phyloP scores from a whole-genome alignment of 192 early-diverging fungal species.

The Coemansia sp. region DNA sequence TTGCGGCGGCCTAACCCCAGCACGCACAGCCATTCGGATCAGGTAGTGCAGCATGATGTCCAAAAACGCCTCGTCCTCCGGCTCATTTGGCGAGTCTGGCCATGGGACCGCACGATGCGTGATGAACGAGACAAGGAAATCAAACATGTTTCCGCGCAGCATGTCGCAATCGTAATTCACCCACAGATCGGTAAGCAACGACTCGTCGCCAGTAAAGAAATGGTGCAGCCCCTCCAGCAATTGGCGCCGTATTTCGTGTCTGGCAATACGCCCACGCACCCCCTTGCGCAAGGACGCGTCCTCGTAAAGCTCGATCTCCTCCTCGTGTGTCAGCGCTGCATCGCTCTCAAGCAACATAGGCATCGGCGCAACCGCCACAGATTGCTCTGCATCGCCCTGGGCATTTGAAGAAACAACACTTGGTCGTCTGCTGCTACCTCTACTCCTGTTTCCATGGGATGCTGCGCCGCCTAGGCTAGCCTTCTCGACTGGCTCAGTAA shows the following conservation, averaged over 20 bases:
- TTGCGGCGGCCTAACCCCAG: conserved; percentile 32
- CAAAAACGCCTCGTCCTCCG: conserved; percentile 43
- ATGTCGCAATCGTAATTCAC: conserved; percentile 92
- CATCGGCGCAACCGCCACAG: conserved; percentile 9
- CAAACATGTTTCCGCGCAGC: conserved; percentile 81
- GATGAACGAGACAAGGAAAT: conserved; percentile 53
- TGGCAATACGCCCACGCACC: conserved; percentile 52
- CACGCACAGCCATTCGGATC: conserved; percentile 38
- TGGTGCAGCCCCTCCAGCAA: conserved; percentile 71
- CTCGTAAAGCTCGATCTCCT: conserved; percentile 46
- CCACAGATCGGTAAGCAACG: conserved; percentile 86
- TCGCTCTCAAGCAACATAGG: conserved; percentile 28
- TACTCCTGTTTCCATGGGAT: conserved; percentile 1
- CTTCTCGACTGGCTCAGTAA: conserved; percentile 9
- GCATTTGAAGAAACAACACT: conserved; percentile 13
- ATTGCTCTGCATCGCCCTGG: conserved; percentile 1
- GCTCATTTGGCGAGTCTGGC: conserved; percentile 16
- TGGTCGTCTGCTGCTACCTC: conserved; percentile 17
- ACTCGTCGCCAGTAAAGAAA: conserved; percentile 65
- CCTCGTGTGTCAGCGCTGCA: conserved; percentile 25
- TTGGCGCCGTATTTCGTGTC: conserved; percentile 81
- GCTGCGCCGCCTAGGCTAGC: not conserved
- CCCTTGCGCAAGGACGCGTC: conserved; percentile 36
- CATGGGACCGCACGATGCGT: conserved; percentile 47
- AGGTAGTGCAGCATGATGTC: conserved; percentile 48